Conservation (phyloP, 768 basidiomycete species). For the Kwoniella sp. region DNA sequence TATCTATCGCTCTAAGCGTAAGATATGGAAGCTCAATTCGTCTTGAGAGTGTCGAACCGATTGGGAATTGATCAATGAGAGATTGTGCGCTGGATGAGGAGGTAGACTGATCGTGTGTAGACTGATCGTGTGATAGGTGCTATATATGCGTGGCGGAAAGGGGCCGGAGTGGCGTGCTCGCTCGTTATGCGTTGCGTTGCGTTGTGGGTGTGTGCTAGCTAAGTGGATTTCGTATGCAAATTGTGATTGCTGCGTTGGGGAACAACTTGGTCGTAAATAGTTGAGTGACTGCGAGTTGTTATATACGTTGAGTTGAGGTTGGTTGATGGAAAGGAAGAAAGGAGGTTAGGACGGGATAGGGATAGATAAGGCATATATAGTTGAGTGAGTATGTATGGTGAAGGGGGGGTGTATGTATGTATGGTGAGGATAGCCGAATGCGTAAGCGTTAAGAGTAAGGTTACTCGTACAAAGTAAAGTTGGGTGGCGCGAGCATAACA, state of each 20-base stretch:
- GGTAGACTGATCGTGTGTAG: too few species aligned
- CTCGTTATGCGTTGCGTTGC: background rate
- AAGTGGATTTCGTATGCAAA: background rate
- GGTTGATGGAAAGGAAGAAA: slow-evolving; percentile 6
- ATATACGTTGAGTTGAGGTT: background rate
- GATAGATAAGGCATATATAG: slow-evolving; percentile 3
- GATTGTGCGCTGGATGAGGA: too few species aligned
- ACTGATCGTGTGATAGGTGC: background rate
- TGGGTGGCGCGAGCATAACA: slow-evolving; percentile 10
- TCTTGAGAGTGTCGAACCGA: too few species aligned
- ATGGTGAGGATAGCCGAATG: slow-evolving; percentile 11
- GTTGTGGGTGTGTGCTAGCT: background rate
- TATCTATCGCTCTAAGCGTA: slow-evolving; percentile 3
- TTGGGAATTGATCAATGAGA: too few species aligned
- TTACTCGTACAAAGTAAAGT: too few species aligned
- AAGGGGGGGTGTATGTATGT: background rate
- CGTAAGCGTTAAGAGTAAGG: slow-evolving; percentile 8
- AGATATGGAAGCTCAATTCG: too few species aligned
- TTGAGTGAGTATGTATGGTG: background rate
- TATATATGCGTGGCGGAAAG: background rate
- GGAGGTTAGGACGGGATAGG: slow-evolving; percentile 1
- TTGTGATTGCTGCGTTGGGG: too few species aligned
- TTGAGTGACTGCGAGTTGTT: too few species aligned
- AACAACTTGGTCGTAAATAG: too few species aligned
- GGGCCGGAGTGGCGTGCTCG: background rate